These are phyloP conservation scores for Rhexocercosporidium sp. DNA, from an alignment of 2,329 filamentous ascomycete species.

Conservation along the genomic window DNA sequence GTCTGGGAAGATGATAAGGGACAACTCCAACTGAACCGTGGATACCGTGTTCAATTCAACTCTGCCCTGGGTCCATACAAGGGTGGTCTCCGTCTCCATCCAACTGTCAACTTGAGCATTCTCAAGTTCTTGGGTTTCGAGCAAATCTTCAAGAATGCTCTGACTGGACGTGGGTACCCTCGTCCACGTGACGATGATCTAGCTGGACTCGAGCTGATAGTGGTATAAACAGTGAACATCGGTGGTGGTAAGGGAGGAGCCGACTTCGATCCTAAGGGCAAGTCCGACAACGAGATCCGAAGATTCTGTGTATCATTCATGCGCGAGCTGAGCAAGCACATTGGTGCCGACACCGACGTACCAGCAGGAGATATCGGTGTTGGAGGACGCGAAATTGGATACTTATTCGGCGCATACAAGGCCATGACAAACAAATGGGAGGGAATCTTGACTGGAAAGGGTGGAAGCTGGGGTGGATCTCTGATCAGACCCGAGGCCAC, in stretches of 20 bases:
- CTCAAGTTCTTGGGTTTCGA: slow-evolving; percentile 99
- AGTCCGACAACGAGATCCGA: slow-evolving; percentile 95
- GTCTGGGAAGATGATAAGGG: slow-evolving; percentile 96
- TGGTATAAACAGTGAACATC: slow-evolving; percentile 71
- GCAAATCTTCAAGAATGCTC: slow-evolving; percentile 99
- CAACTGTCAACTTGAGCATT: slow-evolving; percentile 78
- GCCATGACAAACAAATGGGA: slow-evolving; percentile 89
- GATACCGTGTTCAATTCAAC: slow-evolving; percentile 98
- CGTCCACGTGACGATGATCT: slow-evolving; percentile 17
- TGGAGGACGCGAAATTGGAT: slow-evolving; percentile 89
- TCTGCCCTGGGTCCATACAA: slow-evolving; percentile 97
- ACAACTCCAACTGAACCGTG: slow-evolving; percentile 88
- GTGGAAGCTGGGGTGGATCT: slow-evolving; percentile 87
- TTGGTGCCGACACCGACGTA: slow-evolving; percentile 93
- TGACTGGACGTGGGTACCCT: slow-evolving; percentile 79
- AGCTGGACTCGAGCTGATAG: slow-evolving; percentile 18
- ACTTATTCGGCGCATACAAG: slow-evolving; percentile 93
- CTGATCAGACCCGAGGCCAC: slow-evolving; percentile 97
- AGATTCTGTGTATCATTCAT: slow-evolving; percentile 97
- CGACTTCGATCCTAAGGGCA: slow-evolving; percentile 99
- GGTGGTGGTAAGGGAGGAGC: slow-evolving; percentile 97
- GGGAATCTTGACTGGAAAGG: slow-evolving; percentile 96
- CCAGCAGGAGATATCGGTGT: slow-evolving; percentile 98
- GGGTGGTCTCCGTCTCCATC: slow-evolving; percentile 94
- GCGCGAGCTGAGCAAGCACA: slow-evolving; percentile 94